Evolutionary conservation across 1,284 basidiomycete species (phyloP), one percentile per base, ranked within the genome.

Genomic region (Polyporus tsugae): DNA sequence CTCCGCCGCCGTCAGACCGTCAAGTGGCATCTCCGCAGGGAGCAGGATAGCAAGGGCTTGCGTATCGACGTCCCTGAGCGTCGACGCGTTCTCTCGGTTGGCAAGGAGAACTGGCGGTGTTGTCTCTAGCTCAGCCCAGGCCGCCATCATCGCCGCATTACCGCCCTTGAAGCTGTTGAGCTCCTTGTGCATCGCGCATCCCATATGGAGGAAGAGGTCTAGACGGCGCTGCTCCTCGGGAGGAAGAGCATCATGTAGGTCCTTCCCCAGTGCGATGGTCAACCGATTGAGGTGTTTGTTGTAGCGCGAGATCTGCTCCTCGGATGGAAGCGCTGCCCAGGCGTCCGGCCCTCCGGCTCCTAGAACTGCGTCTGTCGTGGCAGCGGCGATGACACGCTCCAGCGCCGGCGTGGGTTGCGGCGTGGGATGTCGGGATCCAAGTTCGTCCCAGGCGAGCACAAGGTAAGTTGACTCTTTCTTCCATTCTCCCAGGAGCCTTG

Each of bases 101-200:
- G 68, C 62, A 44, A 81, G 73, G 1, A 66, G 49, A 17, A 46
- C 19, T 6, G 44, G 44, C 4, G 6, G 64, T 49, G 52, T 35
- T 4, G 6, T 6, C 69, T 66, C 4, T 64, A 44, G 38, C 4
- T 33, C 42, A 4, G 35, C 68, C 77, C 75, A 81, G 39, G 60
- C 29, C 29, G 29, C 29, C 22, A 46, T 44, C 73, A 79, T 76
- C 9, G 52, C 62, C 6, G 52, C 62, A 55, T 76, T 75, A 0
- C 83, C 80, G 1, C 77, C 80, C 61, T 80, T 80, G 35, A 82
- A 73, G 17, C 71, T 65, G 67, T 84, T 84, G 13, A 79, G 71
- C 13, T 82, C 81, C 66, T 84, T 84, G 70, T 84, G 83, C 78
- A 81, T 81, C 46, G 77, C 77, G 67, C 83, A 84, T 0, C 82